These are phyloP conservation scores for Suaeda aralocaspica DNA, from an alignment of 148 eudicot genomes.

Conservation along the genomic window DNA sequence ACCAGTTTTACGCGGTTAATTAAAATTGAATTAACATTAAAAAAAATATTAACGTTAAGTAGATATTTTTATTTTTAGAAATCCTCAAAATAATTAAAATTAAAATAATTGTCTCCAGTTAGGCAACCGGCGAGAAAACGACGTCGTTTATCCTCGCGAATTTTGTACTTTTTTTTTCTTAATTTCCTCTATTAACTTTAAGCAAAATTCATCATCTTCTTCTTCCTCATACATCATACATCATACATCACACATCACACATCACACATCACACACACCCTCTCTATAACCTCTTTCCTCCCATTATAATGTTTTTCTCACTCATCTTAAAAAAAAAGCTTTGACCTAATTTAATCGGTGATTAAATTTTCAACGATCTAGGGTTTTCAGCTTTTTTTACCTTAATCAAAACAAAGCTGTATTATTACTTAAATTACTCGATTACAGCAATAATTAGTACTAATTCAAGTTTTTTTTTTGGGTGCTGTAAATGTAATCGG, in stretches of 20 bases:
- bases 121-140: constrained; percentile 23
- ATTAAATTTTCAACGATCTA: constrained; percentile 14
- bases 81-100: neutral
- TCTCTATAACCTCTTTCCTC: neutral
- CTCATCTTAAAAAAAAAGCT: neutral
- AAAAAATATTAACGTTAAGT: too few relatives aligned
- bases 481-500: constrained; percentile 13
- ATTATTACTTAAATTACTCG: too few relatives aligned
- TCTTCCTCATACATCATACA: constrained; percentile 1
- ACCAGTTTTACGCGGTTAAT: constrained; percentile 2
- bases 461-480: neutral
- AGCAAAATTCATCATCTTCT: neutral
- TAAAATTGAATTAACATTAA: neutral
- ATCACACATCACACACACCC: too few relatives aligned
- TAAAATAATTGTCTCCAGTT: constrained; percentile 25
- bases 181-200: neutral
- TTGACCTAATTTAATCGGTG: neutral
- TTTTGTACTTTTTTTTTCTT: neutral
- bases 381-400: neutral
- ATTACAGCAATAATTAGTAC: too few relatives aligned
- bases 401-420: neutral
- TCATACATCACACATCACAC: too few relatives aligned
- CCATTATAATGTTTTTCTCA: neutral
- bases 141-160: neutral
- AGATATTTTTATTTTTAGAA: neutral